Base-by-base conservation (phyloP, 2,329 filamentous ascomycete species). In the Aspergillus brasiliensis region DNA sequence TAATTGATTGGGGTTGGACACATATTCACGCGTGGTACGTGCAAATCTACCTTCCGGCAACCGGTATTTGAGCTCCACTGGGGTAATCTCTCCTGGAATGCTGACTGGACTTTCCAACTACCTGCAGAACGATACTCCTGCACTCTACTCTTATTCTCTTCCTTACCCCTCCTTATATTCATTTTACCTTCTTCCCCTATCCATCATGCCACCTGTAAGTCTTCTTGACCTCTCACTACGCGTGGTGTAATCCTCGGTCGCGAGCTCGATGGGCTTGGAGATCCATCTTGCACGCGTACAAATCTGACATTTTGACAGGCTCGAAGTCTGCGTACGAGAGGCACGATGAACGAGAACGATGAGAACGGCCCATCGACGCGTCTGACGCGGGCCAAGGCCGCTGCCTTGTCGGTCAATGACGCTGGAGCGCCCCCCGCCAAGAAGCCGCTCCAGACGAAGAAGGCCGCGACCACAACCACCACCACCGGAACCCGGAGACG, bases 381-480 rank as follows among this genome's bases (percentile, higher is more conserved):
- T 80, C 82, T 97, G 75, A 98, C 95, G 71, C 88, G 95, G 80
- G 93, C 95, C 67, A 97, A 98, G 82, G 88, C 92, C 55, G 91
- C 92, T 60, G 89, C 90, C 51, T 83, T 85, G 42, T 76, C 75
- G 42, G 76, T 75, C 42, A 75, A 75, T 57, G 76, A 77, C 55
- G 67, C 72, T 61, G 69, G 82, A 68, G 88, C 89, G 68, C 89
- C 89, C 56, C 78, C 80, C 57, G 78, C 81, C 23, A 87, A 82
- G 72, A 89, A 88, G 71, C 82, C 86, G 27, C 77, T 91, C 54
- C 88, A 90, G 77, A 82, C 87, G 52, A 93, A 92, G 80, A 91
- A 88, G 77, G 79, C 87, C 15, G 78, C 82, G 27, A 76, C 80
- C 51, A 68, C 61, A 7, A 62, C 81, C 51, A 75, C 78, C 62